Conservation (phyloP, 306 rosid species). For the Echinosophora koreensis region DNA sequence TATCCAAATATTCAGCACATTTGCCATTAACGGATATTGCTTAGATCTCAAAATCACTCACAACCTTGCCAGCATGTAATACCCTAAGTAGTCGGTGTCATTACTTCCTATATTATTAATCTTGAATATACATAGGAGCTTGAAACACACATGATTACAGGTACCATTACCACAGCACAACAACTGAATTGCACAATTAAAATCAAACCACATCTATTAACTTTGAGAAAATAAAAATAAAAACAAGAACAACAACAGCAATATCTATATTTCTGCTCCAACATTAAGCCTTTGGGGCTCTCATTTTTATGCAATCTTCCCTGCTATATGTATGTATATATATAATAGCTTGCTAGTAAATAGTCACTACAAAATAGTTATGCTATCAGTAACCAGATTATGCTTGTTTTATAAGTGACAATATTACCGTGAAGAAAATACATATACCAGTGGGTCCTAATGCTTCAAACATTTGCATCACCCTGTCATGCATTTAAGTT, state of each 20-base stretch:
- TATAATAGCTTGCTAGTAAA: conserved; percentile 14
- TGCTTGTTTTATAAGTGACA: conserved; percentile 5
- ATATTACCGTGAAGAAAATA: conserved; percentile 9
- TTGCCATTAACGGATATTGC: neutral
- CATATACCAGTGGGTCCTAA: neutral
- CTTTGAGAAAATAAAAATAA: neutral
- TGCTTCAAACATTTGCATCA: conserved; percentile 16
- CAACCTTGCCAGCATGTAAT: conserved; percentile 11
- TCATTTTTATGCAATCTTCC: neutral
- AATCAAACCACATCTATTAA: conserved; percentile 17
- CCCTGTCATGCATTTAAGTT: conserved; percentile 5
- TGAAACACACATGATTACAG: conserved; percentile 13
- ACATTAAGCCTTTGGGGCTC: conserved; percentile 27
- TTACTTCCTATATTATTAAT: conserved; percentile 12
- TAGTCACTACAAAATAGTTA: conserved; percentile 18
- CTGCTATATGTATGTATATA: neutral
- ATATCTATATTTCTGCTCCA: conserved; percentile 7
- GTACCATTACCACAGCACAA: conserved; percentile 5
- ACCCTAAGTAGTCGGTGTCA: neutral
- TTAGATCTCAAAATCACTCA: conserved; percentile 29
- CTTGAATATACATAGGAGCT: neutral
- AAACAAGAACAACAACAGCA: neutral
- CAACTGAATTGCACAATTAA: neutral
- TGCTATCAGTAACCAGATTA: conserved; percentile 35
- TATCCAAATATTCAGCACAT: conserved; percentile 17